Conservation (phyloP, 2,329 filamentous ascomycete species). For the Aspergillus sp. region DNA sequence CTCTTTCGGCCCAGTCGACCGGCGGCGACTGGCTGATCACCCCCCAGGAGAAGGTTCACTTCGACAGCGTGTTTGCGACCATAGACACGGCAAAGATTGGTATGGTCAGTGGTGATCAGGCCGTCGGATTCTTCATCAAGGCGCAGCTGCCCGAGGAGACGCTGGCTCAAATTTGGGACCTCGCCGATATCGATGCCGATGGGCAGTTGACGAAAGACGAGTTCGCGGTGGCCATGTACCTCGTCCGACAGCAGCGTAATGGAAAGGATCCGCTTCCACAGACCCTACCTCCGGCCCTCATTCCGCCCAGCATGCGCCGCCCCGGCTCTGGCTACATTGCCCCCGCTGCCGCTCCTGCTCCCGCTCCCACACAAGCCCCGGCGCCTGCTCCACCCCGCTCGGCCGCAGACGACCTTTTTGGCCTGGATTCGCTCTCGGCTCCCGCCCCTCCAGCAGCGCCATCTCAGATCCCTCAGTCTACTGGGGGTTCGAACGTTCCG, state of each 20-base stretch:
- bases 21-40: constrained; percentile 78
- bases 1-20: constrained; percentile 54
- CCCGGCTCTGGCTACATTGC: constrained; percentile 38
- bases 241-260: constrained; percentile 85
- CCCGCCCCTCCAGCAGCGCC: constrained; percentile 55
- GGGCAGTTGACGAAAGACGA: constrained; percentile 84
- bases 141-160: constrained; percentile 85
- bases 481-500: constrained; percentile 66
- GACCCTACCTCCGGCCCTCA: constrained; percentile 73
- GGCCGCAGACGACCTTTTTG: constrained; percentile 90
- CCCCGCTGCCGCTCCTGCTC: constrained; percentile 45
- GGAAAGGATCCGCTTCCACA: constrained; percentile 71
- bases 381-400: constrained; percentile 63
- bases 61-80: constrained; percentile 80
- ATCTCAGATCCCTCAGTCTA: constrained; percentile 63
- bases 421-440: constrained; percentile 72
- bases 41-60: constrained; percentile 79
- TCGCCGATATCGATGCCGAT: constrained; percentile 89
- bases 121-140: constrained; percentile 90
- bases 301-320: constrained; percentile 81
- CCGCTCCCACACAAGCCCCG: constrained; percentile 40
- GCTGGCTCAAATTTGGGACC: constrained; percentile 93
- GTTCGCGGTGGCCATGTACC: constrained; percentile 95
- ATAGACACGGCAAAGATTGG: constrained; percentile 80
- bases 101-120: constrained; percentile 89